Evolutionary conservation across 805 yeast species (phyloP), one percentile per base, ranked within the genome.

Genomic region (Yamadazyma olivae): DNA sequence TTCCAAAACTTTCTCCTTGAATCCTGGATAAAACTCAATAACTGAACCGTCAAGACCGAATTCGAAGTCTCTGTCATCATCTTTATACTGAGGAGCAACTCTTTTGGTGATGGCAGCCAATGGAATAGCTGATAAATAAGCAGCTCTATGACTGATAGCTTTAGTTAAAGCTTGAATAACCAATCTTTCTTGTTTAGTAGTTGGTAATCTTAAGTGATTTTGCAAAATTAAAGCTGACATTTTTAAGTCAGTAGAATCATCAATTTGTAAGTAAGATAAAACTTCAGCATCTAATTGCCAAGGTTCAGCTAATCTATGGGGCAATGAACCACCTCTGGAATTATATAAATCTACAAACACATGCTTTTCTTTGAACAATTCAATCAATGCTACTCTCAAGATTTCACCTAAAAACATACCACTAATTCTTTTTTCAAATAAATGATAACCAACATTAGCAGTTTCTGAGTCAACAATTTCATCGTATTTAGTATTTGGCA

Each of bases 11-110:
- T 77, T 76, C 9, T 81, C 75, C 64, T 83, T 80, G 65, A 84
- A 91, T 17, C 91, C 90, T 13, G 99, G 99, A 60, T 90, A 93
- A 55, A 77, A 84, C 62, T 91, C 96, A 33, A 91, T 83, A 37
- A 91, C 93, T 3, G 96, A 82, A 24, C 99, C 99, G 60, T 91
- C 98, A 41, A 90, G 90, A 40, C 97, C 98, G 46, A 93, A 77
- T 58, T 91, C 98, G 33, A 91, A 88, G 52, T 81, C 86, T 42
- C 75, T 78, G 27, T 49, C 51, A 30, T 61, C 67, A 36, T 59
- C 52, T n/a, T 48, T 31, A 50, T 83, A 85, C 30, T 67, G 66
- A 36, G 73, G 77, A 30, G 75, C 73, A 34, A 89, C 75, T 12
- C 91, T 83, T 34, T 70, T 72, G 1, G 90, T 82, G 38, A 91